A percentile compares a stretch with the other conserved stretches of the same genome.
Evolutionary conservation across 805 yeast genomes (phyloP).

Genomic region (Myxozyma nipponensis): DNA sequence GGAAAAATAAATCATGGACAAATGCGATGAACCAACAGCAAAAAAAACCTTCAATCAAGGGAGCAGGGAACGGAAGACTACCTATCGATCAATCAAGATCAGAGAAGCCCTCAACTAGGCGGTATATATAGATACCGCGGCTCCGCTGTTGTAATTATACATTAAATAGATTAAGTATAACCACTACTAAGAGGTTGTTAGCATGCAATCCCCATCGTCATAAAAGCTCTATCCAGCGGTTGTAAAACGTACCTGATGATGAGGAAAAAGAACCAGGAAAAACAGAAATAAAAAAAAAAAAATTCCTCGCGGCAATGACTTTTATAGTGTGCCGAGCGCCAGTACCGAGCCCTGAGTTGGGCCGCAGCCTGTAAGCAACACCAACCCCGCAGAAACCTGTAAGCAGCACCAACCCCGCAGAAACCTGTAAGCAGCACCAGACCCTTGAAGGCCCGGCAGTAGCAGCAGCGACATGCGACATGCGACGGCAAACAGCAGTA

Average conservation of each 20-base stretch:
- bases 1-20: not conserved
- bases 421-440: too few relatives aligned
- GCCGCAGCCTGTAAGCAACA: too few relatives aligned
- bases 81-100: slow-evolving; percentile 13
- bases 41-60: slow-evolving; percentile 22
- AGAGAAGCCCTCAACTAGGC: slow-evolving; percentile 29
- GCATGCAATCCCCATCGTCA: not conserved
- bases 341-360: not conserved
- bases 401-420: too few relatives aligned
- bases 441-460: too few relatives aligned
- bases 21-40: not conserved
- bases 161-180: slow-evolving; percentile 26
- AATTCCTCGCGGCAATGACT: not conserved
- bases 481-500: too few relatives aligned
- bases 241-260: slow-evolving; percentile 27
- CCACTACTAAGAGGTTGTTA: slow-evolving; percentile 22
- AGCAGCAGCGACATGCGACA: too few relatives aligned
- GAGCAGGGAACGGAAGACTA: slow-evolving; percentile 30
- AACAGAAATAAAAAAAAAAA: too few relatives aligned
- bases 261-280: slow-evolving; percentile 18
- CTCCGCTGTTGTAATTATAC: slow-evolving; percentile 29
- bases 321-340: not conserved
- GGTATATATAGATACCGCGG: slow-evolving; percentile 21
- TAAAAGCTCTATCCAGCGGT: too few relatives aligned
- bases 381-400: too few relatives aligned